These are phyloP conservation scores for Venturia oleaginea DNA, from an alignment of 2,329 filamentous ascomycete species.

Conservation along the genomic window DNA sequence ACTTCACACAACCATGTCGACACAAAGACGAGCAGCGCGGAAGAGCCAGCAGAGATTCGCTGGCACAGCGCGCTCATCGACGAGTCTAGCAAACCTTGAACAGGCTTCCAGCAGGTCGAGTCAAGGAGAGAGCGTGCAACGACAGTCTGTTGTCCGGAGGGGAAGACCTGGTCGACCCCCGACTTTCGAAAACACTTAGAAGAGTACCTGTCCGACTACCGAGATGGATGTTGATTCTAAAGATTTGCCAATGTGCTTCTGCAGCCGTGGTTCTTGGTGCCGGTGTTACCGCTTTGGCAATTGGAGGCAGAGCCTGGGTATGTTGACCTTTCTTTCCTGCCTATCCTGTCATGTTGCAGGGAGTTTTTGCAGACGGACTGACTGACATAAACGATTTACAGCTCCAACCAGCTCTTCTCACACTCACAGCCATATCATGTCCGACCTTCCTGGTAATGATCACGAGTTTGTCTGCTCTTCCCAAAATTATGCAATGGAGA, in stretches of 20 bases:
- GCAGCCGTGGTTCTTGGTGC: background rate
- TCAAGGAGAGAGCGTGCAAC: background rate
- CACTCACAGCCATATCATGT: background rate
- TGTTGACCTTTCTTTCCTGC: background rate
- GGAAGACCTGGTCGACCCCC: background rate
- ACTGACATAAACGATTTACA: background rate
- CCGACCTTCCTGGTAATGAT: background rate
- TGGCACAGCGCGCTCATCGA: background rate
- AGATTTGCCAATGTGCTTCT: background rate
- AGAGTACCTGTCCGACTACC: constrained; percentile 5
- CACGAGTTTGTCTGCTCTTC: background rate
- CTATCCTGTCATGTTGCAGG: background rate
- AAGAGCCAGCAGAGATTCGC: background rate
- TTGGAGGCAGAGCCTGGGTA: constrained; percentile 1
- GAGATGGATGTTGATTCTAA: background rate
- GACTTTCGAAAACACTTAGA: background rate
- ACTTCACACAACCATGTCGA: background rate
- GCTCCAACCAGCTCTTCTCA: background rate
- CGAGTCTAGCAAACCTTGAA: background rate
- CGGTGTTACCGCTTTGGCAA: background rate
- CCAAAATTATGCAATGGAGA: constrained; percentile 4
- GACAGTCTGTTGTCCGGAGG: background rate
- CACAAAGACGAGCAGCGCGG: background rate
- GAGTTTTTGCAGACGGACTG: too few relatives aligned
- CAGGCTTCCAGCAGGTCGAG: background rate